A percentile compares a stretch with the other conserved stretches of the same genome.
Conservation (phyloP, 164 flowering plant species). For the Liriodendron chinense region DNA sequence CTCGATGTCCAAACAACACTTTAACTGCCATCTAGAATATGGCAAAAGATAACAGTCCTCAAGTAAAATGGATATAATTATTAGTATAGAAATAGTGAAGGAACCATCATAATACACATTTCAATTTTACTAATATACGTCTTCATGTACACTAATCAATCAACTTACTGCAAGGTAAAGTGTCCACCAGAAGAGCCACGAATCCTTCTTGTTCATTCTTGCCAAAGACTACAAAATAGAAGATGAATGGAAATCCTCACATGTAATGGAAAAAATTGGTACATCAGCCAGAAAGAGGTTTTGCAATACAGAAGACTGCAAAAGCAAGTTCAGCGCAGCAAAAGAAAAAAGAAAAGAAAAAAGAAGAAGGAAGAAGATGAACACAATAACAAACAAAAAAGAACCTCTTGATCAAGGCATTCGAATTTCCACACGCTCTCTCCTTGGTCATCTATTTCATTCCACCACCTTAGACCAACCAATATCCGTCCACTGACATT, state of each 20-base stretch:
- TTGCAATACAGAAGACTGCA: background rate
- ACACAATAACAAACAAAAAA: background rate
- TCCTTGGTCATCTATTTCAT: slow-evolving; percentile 87
- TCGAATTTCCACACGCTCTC: slow-evolving; percentile 97
- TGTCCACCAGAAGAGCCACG: slow-evolving; percentile 99
- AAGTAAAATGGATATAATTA: background rate
- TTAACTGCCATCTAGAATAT: background rate
- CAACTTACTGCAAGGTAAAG: slow-evolving; percentile 79
- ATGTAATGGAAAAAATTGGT: background rate
- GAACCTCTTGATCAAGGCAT: slow-evolving; percentile 93
- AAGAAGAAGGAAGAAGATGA: background rate
- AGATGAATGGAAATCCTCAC: too few relatives aligned
- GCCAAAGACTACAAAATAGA: slow-evolving; percentile 62
- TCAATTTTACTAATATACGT: background rate
- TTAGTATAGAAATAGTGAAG: background rate
- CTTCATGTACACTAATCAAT: background rate
- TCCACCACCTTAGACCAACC: slow-evolving; percentile 99
- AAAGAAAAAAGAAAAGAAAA: background rate
- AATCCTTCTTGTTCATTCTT: slow-evolving; percentile 95
- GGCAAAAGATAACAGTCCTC: background rate
- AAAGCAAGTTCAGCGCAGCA: background rate
- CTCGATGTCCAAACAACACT: background rate
- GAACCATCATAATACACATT: background rate
- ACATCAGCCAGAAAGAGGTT: background rate
- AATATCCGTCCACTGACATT: slow-evolving; percentile 95